Conservation (phyloP, 2,329 filamentous ascomycete species). For the Didymella lethalis region DNA sequence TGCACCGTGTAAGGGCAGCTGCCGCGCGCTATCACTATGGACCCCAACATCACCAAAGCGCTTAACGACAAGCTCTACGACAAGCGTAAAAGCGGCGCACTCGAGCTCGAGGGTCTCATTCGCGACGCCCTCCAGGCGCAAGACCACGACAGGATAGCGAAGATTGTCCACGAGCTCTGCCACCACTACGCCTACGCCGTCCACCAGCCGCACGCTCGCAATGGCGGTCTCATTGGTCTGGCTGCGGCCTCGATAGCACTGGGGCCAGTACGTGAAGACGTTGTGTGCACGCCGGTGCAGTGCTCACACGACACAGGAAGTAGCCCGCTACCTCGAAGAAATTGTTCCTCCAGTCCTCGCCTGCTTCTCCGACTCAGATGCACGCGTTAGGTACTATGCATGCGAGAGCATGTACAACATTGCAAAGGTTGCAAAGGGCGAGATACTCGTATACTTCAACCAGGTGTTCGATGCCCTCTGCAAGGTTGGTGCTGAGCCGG, state of each 20-base stretch:
- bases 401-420: slow-evolving; percentile 99
- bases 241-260: slow-evolving; percentile 95
- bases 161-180: slow-evolving; percentile 93
- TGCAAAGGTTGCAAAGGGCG: slow-evolving; percentile 97
- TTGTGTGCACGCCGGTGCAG: not conserved
- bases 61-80: slow-evolving; percentile 99
- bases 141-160: slow-evolving; percentile 81
- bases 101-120: slow-evolving; percentile 92
- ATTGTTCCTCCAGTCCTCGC: slow-evolving; percentile 96
- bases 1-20: slow-evolving; percentile 39
- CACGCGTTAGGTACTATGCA: slow-evolving; percentile 94
- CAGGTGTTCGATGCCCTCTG: slow-evolving; percentile 97
- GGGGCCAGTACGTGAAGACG: slow-evolving; percentile 74
- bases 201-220: slow-evolving; percentile 93
- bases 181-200: slow-evolving; percentile 98
- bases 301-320: slow-evolving; percentile 66
- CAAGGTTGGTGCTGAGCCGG: slow-evolving; percentile 68
- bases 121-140: slow-evolving; percentile 79
- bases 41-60: slow-evolving; percentile 85
- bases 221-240: slow-evolving; percentile 93
- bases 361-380: slow-evolving; percentile 98
- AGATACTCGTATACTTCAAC: slow-evolving; percentile 97
- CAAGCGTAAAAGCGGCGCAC: slow-evolving; percentile 92
- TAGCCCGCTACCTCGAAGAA: slow-evolving; percentile 88
- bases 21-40: slow-evolving; percentile 65